Base-by-base conservation (phyloP, 192 early-diverging fungal species). In the Rhizophagus sp. region DNA sequence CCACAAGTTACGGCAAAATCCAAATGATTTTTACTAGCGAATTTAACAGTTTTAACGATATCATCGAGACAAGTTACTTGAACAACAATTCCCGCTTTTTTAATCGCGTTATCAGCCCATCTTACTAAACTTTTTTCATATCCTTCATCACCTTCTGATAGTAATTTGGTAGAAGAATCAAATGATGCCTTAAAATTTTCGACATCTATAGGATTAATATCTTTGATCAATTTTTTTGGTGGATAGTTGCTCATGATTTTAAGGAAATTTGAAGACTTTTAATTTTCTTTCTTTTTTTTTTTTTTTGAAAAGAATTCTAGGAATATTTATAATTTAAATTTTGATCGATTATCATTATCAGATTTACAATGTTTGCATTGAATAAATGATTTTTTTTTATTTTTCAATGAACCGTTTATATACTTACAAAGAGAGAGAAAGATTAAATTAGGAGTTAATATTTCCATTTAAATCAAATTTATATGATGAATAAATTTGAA, bases 1-100 rank as follows among this genome's bases (percentile, higher is more conserved):
- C 83, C 83, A 52, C 77, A 72, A 34, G 79, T 75, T 22, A 81
- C 76, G 3, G 64, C 70, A 69, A 84, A 76, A 36, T 72, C 80
- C 5, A 84, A 36, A 27, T 68, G 70, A 49, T 84, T 71, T 33
- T 71, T 36, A 22, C 17, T 77, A 15, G 80, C 76, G 13, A 84
- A 66, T 30, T 82, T 73, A 7, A 71, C 19, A 5, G 69, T 71
- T 33, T 71, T 41, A 12, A 41, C 19, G 39, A 71, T 33, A n/a
- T 71, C 69, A n/a, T 71, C 36, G 22, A 44, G 19, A 10, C 22
- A 30, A 11, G 69, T 11, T 1, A 22, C 36, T 41, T 71, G 69
- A 41, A 71, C 22, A 19, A 71, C 36, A 3, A 71, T 39, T 33
- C 69, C 36, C 3, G 69, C 33, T n/a, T n/a, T 33, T 44, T 71